Conservation (phyloP, 305 asterid species). For the Solanum aculeatissimum region DNA sequence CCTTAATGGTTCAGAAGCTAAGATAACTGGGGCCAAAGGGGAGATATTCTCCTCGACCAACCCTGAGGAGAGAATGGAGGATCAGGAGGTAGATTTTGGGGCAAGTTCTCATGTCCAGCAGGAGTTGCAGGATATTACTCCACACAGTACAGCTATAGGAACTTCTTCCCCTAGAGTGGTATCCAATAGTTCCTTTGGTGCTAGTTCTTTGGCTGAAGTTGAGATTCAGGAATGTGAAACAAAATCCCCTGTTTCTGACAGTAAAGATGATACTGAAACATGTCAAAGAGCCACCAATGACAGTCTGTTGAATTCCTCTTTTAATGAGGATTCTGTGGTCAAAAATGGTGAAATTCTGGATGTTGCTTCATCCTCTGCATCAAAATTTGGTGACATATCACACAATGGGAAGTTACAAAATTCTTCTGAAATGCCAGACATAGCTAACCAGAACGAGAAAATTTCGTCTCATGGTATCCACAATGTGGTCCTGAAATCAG, state of each 20-base stretch:
- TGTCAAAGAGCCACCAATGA: neutral
- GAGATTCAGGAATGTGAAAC: neutral
- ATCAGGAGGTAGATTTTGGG: constrained; percentile 18
- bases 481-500: constrained; percentile 17
- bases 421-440: constrained; percentile 9
- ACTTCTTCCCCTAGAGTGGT: constrained; percentile 10
- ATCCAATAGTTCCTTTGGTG: constrained; percentile 4
- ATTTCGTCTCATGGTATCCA: constrained; percentile 8
- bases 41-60: constrained; percentile 7
- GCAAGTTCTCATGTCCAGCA: constrained; percentile 14
- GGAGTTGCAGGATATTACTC: constrained; percentile 20
- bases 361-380: constrained; percentile 15
- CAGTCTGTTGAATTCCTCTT: neutral
- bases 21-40: constrained; percentile 14
- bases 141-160: constrained; percentile 9
- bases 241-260: constrained; percentile 13
- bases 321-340: constrained; percentile 6
- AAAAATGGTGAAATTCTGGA: constrained; percentile 8
- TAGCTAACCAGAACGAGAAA: constrained; percentile 8
- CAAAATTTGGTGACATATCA: constrained; percentile 6
- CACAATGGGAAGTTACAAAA: constrained; percentile 11
- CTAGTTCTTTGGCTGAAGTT: neutral
- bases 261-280: constrained; percentile 17
- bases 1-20: constrained; percentile 8
- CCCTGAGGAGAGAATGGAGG: constrained; percentile 18